A percentile compares a stretch with the other conserved stretches of the same genome.
Conservation (phyloP, 2,329 filamentous ascomycete species). For the Cladosporium sp. region DNA sequence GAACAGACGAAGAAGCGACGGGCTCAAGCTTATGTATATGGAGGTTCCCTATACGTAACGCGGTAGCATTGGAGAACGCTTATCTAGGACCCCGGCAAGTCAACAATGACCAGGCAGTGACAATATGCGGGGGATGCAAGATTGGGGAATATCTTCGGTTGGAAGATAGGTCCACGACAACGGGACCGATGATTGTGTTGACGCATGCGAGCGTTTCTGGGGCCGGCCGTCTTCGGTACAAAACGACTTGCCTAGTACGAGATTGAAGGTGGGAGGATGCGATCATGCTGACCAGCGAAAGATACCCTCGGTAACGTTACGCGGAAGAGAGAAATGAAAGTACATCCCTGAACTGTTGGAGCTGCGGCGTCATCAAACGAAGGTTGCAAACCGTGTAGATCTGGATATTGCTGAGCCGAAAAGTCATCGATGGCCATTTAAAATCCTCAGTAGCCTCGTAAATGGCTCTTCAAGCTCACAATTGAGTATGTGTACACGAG, state of each 20-base stretch:
- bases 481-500: background rate
- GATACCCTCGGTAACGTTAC: constrained; percentile 1
- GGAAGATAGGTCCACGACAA: constrained; percentile 8
- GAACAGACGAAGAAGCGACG: background rate
- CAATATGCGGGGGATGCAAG: constrained; percentile 10
- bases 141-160: constrained; percentile 9
- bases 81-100: constrained; percentile 13
- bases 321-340: background rate
- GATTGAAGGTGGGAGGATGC: background rate
- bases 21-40: background rate
- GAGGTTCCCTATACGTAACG: constrained; percentile 5
- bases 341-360: background rate
- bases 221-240: constrained; percentile 1
- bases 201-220: constrained; percentile 1
- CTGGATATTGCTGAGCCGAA: background rate
- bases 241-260: constrained; percentile 7
- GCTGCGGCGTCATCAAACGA: background rate
- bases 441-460: background rate
- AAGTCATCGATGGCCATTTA: background rate
- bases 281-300: constrained; percentile 6
- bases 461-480: background rate
- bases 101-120: constrained; percentile 3
- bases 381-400: too few species aligned
- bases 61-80: background rate
- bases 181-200: background rate